Evolutionary conservation across 2,329 filamentous ascomycete species (phyloP).

Genomic region (Trichophyton equinum): DNA sequence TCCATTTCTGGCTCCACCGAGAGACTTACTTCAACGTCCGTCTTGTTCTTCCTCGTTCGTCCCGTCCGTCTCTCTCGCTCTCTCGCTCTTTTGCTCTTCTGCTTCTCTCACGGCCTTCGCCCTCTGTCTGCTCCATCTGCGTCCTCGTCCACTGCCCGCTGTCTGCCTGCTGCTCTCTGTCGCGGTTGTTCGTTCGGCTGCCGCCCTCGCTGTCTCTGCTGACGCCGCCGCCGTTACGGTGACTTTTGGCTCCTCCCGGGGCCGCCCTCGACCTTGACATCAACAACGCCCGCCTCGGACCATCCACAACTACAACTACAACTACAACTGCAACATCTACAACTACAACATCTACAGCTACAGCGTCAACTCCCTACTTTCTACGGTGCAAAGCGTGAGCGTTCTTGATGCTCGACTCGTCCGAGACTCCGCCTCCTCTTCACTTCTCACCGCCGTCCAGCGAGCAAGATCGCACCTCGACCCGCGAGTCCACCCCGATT

Average conservation of each 20-base stretch:
- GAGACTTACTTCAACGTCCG: constrained; percentile 1
- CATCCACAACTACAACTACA: background rate
- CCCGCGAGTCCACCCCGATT: constrained; percentile 37
- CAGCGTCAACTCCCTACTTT: background rate
- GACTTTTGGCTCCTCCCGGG: too few relatives aligned
- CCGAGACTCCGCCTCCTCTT: constrained; percentile 37
- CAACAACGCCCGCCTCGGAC: background rate
- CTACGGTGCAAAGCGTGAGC: background rate
- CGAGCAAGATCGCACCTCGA: constrained; percentile 38
- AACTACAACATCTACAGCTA: background rate
- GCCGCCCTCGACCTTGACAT: background rate
- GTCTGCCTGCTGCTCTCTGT: background rate
- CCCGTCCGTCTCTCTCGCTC: background rate
- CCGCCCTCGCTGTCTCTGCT: background rate
- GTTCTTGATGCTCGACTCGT: constrained; percentile 42
- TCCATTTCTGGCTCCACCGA: background rate
- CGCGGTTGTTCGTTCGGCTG: background rate
- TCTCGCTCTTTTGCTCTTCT: background rate
- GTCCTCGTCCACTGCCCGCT: background rate
- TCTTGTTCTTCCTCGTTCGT: background rate
- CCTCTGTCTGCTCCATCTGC: background rate
- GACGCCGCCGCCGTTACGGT: too few relatives aligned
- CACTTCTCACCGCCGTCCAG: constrained; percentile 39
- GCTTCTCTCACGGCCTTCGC: too few relatives aligned
- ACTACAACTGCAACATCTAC: background rate